phyloP scores from a whole-genome alignment of 2,329 filamentous ascomycete genomes.

The Pseudocercospora macadamiae region DNA sequence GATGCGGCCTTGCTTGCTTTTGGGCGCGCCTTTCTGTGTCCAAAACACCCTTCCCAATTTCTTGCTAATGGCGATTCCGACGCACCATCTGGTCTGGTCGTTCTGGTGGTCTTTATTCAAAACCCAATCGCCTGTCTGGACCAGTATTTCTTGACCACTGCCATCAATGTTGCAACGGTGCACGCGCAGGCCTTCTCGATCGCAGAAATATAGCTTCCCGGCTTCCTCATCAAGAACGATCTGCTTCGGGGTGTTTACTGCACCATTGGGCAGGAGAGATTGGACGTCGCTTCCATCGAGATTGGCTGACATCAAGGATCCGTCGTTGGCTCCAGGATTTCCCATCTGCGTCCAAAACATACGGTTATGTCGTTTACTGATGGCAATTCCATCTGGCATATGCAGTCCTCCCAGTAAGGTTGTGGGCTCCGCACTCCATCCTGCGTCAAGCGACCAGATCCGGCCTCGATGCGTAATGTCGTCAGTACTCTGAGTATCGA shows the following conservation, averaged over 20 bases:
- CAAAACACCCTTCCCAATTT: constrained; percentile 57
- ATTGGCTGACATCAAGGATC: constrained; percentile 34
- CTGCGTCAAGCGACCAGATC: constrained; percentile 6
- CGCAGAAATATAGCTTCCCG: constrained; percentile 47
- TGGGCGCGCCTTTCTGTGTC: constrained; percentile 62
- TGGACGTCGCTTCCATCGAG: constrained; percentile 53
- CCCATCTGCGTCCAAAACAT: constrained; percentile 41
- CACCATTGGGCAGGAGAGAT: constrained; percentile 49
- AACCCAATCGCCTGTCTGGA: constrained; percentile 44
- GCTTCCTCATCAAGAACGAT: constrained; percentile 36
- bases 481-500: constrained; percentile 11
- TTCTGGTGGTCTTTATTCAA: constrained; percentile 23
- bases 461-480: constrained; percentile 20
- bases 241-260: constrained; percentile 56
- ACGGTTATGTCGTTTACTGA: constrained; percentile 22
- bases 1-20: constrained; percentile 56
- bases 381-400: constrained; percentile 40
- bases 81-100: constrained; percentile 36
- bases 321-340: constrained; percentile 26
- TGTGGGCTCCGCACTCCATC: constrained; percentile 4
- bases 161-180: constrained; percentile 43
- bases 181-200: constrained; percentile 49
- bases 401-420: constrained; percentile 11
- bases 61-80: constrained; percentile 56
- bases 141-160: constrained; percentile 40